Evolutionary conservation across 176 grass and related monocot genomes (phyloP).

Genomic region (Eleusine indica): DNA sequence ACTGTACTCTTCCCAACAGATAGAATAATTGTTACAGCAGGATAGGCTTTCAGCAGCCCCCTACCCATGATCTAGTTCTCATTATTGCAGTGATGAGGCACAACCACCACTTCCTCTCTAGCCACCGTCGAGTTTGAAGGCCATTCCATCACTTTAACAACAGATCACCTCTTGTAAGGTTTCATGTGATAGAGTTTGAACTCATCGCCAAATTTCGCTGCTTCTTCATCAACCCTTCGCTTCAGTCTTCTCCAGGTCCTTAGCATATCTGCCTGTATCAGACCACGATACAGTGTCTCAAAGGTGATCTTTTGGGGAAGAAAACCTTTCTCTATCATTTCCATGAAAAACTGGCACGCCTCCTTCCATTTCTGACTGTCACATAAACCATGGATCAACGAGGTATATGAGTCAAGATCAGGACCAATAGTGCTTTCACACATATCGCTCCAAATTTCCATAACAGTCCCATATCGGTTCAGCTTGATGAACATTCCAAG

Average conservation of each 20-base stretch:
- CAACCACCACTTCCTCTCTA: neutral
- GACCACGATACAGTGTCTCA: conserved; percentile 76
- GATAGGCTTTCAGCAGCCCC: neutral
- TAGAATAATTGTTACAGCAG: neutral
- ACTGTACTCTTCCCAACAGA: neutral
- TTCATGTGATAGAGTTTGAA: conserved; percentile 80
- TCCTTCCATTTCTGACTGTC: conserved; percentile 77
- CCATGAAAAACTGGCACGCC: conserved; percentile 96
- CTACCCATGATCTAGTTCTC: neutral
- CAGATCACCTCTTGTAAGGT: conserved; percentile 83
- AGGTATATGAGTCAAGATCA: conserved; percentile 93
- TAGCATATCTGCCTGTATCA: conserved; percentile 93
- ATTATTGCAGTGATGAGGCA: neutral
- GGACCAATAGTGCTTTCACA: conserved; percentile 64
- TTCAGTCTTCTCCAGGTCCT: conserved; percentile 94
- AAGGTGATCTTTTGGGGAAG: conserved; percentile 92
- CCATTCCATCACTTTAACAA: neutral
- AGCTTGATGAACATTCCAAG: conserved; percentile 84
- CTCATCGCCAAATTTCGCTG: conserved; percentile 77
- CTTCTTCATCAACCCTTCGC: conserved; percentile 87
- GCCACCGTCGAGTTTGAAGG: neutral
- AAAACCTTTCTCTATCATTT: conserved; percentile 98
- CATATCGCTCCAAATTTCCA: conserved; percentile 87
- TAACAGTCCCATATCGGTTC: conserved; percentile 48
- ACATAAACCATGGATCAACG: conserved; percentile 82